A percentile compares a stretch with the other conserved stretches of the same genome.
Evolutionary conservation across 1,284 basidiomycete genomes (phyloP).

Genomic region (Fomitopsis betulina): DNA sequence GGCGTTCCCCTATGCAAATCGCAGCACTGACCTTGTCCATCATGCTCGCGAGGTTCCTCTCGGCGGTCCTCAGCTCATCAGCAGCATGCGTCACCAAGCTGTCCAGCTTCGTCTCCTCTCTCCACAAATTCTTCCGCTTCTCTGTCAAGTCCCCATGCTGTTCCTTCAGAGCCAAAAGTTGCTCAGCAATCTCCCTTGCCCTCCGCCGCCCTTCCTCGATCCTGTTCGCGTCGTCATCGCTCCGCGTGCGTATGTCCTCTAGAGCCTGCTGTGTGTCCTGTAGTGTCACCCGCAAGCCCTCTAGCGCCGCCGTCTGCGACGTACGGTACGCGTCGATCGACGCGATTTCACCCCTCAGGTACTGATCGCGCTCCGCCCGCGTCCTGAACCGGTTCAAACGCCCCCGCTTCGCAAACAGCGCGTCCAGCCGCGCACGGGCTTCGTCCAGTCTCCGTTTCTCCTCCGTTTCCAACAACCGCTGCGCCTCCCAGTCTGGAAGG

Average conservation of each 20-base stretch:
- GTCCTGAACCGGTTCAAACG: constrained; percentile 83
- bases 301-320: constrained; percentile 47
- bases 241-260: constrained; percentile 53
- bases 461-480: constrained; percentile 52
- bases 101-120: constrained; percentile 88
- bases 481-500: constrained; percentile 62
- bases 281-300: constrained; percentile 43
- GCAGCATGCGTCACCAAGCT: constrained; percentile 73
- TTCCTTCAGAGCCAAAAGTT: constrained; percentile 64
- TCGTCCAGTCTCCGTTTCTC: constrained; percentile 74
- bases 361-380: constrained; percentile 77
- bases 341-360: constrained; percentile 69
- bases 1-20: background rate
- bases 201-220: constrained; percentile 76
- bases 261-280: constrained; percentile 42
- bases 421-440: constrained; percentile 62
- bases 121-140: constrained; percentile 89
- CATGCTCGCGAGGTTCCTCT: constrained; percentile 81
- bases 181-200: constrained; percentile 63
- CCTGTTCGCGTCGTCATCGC: constrained; percentile 60
- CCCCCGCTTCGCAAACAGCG: constrained; percentile 85
- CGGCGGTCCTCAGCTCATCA: constrained; percentile 78
- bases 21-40: constrained; percentile 83
- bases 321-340: constrained; percentile 57
- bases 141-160: constrained; percentile 73